These are phyloP conservation scores for Arabidopsis arenosa DNA, from an alignment of 345 rosid species.

Conservation along the genomic window DNA sequence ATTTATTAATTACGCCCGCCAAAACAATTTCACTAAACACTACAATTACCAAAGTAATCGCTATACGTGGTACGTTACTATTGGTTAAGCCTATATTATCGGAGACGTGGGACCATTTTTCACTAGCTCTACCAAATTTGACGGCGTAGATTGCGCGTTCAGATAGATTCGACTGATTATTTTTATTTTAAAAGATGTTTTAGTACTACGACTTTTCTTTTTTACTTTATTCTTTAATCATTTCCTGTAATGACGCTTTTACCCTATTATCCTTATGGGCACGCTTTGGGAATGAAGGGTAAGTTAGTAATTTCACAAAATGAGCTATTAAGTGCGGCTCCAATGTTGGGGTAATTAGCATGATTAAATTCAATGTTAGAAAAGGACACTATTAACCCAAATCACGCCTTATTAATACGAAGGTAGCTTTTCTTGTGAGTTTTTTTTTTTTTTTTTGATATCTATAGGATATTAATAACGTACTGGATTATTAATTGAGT, in stretches of 20 bases:
- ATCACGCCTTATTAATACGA: slow-evolving; percentile 48
- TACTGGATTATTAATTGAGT: neutral
- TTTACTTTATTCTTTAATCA: neutral
- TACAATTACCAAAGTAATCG: slow-evolving; percentile 16
- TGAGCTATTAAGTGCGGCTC: slow-evolving; percentile 4
- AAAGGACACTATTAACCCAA: slow-evolving; percentile 50
- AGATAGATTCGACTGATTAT: slow-evolving; percentile 15
- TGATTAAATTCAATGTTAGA: slow-evolving; percentile 39
- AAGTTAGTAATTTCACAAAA: neutral
- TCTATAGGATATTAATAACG: neutral
- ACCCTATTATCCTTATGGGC: neutral
- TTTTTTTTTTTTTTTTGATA: neutral
- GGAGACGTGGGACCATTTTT: slow-evolving; percentile 31
- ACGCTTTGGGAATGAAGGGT: slow-evolving; percentile 4
- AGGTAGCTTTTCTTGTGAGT: slow-evolving; percentile 35
- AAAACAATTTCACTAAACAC: slow-evolving; percentile 43
- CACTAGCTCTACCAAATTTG: slow-evolving; percentile 27
- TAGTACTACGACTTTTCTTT: neutral
- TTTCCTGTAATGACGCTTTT: neutral
- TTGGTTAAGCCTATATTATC: slow-evolving; percentile 19
- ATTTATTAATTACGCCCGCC: slow-evolving; percentile 68
- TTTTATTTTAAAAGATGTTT: neutral
- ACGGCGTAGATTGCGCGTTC: slow-evolving; percentile 52
- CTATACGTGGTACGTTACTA: slow-evolving; percentile 48
- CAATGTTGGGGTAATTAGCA: slow-evolving; percentile 35